Conservation (phyloP, 228 moss, liverwort and hornwort genomes). For the Sphagnum fallax region DNA sequence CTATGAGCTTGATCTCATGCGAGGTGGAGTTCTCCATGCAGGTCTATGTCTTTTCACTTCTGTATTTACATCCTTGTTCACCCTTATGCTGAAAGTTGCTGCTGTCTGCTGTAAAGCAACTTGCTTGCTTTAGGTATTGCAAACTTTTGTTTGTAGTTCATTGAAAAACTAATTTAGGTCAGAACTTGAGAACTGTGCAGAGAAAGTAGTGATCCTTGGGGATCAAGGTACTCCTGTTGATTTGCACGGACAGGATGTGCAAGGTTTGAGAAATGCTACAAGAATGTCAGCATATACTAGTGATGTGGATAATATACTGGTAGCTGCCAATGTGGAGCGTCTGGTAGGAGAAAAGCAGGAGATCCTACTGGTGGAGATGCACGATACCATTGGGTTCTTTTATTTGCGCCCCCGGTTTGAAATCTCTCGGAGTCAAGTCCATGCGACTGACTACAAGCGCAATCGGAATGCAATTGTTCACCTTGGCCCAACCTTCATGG, state of each 20-base stretch:
- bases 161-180: no score
- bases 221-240: slow-evolving; percentile 30
- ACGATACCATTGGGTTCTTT: slow-evolving; percentile 61
- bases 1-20: slow-evolving; percentile 93
- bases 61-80: no score
- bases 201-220: slow-evolving; percentile 70
- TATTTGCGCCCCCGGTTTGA: slow-evolving; percentile 75
- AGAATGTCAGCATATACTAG: slow-evolving; percentile 70
- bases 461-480: slow-evolving; percentile 66
- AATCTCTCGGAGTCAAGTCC: slow-evolving; percentile 31
- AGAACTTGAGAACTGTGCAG: slow-evolving; percentile 14
- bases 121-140: no score
- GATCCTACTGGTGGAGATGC: slow-evolving; percentile 77
- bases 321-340: slow-evolving; percentile 80
- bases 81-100: no score
- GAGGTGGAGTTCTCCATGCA: slow-evolving; percentile 83
- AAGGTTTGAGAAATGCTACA: slow-evolving; percentile 43
- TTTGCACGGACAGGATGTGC: slow-evolving; percentile 19
- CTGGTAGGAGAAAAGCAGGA: slow-evolving; percentile 43
- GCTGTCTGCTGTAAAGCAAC: no score
- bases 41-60: slow-evolving; percentile 14
- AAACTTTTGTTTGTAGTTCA: no score
- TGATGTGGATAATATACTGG: slow-evolving; percentile 76
- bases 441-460: slow-evolving; percentile 26
- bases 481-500: slow-evolving; percentile 81